Percentiles rank a stretch among this genome's conserved stretches.
Evolutionary conservation across 2,329 filamentous ascomycete species (phyloP).

Genomic region (Xylariaceae sp.): DNA sequence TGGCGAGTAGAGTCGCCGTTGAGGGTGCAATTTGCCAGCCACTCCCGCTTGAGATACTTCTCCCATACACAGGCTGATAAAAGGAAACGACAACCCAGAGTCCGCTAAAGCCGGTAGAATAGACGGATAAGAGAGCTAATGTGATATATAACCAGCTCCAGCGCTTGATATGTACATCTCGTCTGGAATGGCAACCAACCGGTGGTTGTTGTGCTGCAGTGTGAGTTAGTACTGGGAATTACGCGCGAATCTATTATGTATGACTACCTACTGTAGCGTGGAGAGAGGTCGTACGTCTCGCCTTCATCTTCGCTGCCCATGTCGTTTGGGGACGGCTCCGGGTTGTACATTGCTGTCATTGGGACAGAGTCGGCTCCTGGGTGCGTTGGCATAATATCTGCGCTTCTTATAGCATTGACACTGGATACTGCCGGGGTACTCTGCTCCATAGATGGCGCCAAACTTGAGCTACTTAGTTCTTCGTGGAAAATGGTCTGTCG

Average conservation of each 20-base stretch:
- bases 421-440: slow-evolving; percentile 6
- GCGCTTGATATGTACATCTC: slow-evolving; percentile 38
- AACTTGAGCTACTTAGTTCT: slow-evolving; percentile 30
- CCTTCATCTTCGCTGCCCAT: slow-evolving; percentile 25
- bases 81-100: slow-evolving; percentile 70
- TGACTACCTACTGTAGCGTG: slow-evolving; percentile 30
- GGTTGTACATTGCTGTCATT: slow-evolving; percentile 26
- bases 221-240: not conserved
- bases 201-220: slow-evolving; percentile 34
- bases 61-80: slow-evolving; percentile 66
- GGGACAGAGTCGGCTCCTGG: slow-evolving; percentile 24
- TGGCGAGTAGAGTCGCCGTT: slow-evolving; percentile 70
- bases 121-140: slow-evolving; percentile 58
- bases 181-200: slow-evolving; percentile 37
- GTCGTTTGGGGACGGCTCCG: slow-evolving; percentile 14
- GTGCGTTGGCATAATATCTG: slow-evolving; percentile 16
- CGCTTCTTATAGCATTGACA: slow-evolving; percentile 14
- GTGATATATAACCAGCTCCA: slow-evolving; percentile 57
- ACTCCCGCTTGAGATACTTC: slow-evolving; percentile 57
- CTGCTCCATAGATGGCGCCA: slow-evolving; percentile 21
- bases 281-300: slow-evolving; percentile 29
- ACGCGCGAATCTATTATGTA: not conserved
- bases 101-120: slow-evolving; percentile 68
- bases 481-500: slow-evolving; percentile 33
- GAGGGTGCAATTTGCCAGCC: slow-evolving; percentile 60